phyloP scores from a whole-genome alignment of 768 basidiomycete species.

The Rhodosporidiobolus sp. region DNA sequence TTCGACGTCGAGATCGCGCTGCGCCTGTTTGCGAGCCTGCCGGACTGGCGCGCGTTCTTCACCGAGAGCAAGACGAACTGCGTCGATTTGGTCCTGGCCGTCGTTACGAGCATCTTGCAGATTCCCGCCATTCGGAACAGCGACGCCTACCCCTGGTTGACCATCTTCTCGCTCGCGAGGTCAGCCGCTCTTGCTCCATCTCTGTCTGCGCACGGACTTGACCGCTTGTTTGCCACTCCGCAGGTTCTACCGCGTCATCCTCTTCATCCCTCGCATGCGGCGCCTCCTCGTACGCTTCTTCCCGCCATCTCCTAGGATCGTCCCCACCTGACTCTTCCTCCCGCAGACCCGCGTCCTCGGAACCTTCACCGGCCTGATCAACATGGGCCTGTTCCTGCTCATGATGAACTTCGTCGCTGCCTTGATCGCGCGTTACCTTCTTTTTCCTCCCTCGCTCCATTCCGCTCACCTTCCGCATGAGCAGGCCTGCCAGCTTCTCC shows the following conservation, averaged over 20 bases:
- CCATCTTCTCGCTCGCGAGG: slow-evolving; percentile 66
- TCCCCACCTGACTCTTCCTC: background rate
- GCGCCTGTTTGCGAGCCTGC: slow-evolving; percentile 66
- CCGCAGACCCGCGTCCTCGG: slow-evolving; percentile 79
- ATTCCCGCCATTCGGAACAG: slow-evolving; percentile 71
- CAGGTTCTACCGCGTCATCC: slow-evolving; percentile 86
- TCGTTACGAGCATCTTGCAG: slow-evolving; percentile 74
- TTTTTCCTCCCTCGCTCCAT: background rate
- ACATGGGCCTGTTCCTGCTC: slow-evolving; percentile 87
- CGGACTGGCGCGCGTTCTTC: slow-evolving; percentile 75
- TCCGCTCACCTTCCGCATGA: background rate
- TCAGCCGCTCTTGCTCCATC: slow-evolving; percentile 39
- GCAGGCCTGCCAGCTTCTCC: slow-evolving; percentile 68
- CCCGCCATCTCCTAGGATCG: slow-evolving; percentile 61
- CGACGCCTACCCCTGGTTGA: slow-evolving; percentile 78
- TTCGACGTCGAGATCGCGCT: slow-evolving; percentile 86
- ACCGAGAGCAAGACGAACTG: slow-evolving; percentile 56
- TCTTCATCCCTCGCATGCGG: slow-evolving; percentile 85
- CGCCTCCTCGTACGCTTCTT: slow-evolving; percentile 51
- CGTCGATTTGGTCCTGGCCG: slow-evolving; percentile 71
- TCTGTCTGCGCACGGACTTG: background rate
- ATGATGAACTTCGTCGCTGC: slow-evolving; percentile 82
- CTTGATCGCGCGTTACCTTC: slow-evolving; percentile 57
- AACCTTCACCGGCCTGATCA: slow-evolving; percentile 81
- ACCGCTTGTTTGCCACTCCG: background rate